Evolutionary conservation across 208 protist species (phyloP), one percentile per base, ranked within the genome.

Genomic region (Acanthamoeba royreba): DNA sequence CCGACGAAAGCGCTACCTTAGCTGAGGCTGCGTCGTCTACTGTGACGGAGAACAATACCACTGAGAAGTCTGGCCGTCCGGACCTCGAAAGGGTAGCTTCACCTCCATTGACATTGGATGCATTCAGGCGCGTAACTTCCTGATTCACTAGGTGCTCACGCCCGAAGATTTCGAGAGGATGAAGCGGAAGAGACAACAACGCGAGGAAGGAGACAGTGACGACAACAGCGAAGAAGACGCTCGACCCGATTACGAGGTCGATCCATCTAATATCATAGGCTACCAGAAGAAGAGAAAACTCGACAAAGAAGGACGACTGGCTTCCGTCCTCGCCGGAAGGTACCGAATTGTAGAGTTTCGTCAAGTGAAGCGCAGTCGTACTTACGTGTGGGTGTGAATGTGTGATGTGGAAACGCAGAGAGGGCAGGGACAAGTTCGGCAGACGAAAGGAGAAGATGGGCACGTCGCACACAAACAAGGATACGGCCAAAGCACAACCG

Each of bases 371-470:
- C n/a, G n/a, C n/a, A n/a, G n/a, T n/a, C n/a, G n/a, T n/a, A n/a
- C n/a, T n/a, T n/a, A n/a, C n/a, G n/a, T n/a, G n/a, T n/a, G n/a
- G n/a, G n/a, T n/a, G n/a, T n/a, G n/a, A n/a, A n/a, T n/a, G n/a
- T n/a, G n/a, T n/a, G n/a, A n/a, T n/a, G n/a, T n/a, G n/a, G n/a
- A n/a, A n/a, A n/a, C n/a, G n/a, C 35, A 43, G 90, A 33, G 90
- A 93, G 90, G 90, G 90, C 72, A 40, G 90, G 4, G 90, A 87
- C n/a, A 93, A 93, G 90, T 93, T 86, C 53, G 90, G 69, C 8
- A 33, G 46, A 9, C 7, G 13, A 31, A 61, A 55, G 58, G 55
- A n/a, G n/a, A 87, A 87, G 72, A 33, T 22, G 11, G 90, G 63
- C 38, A 7, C 9, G 35, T 86, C 74, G 40, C 74, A 55, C 74